Conservation (phyloP, 169 alveolate species). For the Amoebophrya sp. region DNA sequence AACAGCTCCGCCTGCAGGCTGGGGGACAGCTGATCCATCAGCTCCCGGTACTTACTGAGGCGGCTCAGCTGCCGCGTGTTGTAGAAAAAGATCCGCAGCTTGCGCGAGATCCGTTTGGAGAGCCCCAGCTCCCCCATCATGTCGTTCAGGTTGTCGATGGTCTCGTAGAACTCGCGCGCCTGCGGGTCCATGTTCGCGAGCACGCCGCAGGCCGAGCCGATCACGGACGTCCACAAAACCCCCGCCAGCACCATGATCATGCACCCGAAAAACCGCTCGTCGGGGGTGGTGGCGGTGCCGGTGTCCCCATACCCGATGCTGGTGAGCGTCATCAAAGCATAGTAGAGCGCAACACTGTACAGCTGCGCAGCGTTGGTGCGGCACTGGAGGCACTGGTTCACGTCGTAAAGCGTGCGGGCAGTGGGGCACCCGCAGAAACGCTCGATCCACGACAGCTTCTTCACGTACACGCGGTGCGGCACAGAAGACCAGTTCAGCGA, state of each 20-base stretch:
- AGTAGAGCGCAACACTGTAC: background rate
- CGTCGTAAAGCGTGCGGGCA: background rate
- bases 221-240: background rate
- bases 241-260: background rate
- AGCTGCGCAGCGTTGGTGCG: background rate
- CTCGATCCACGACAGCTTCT: background rate
- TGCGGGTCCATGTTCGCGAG: background rate
- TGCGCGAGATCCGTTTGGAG: background rate
- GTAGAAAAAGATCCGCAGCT: background rate
- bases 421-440: background rate
- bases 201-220: constrained; percentile 3
- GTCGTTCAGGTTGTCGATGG: background rate
- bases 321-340: background rate
- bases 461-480: background rate
- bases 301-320: background rate
- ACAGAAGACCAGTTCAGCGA: background rate
- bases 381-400: background rate
- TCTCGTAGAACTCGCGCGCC: background rate
- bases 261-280: background rate
- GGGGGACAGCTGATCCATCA: background rate
- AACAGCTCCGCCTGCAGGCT: background rate
- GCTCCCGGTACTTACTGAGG: background rate
- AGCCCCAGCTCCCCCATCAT: background rate
- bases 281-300: background rate
- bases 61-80: background rate